These are phyloP conservation scores for Cyamopsis tetragonoloba DNA, from an alignment of 306 rosid genomes.

Conservation along the genomic window DNA sequence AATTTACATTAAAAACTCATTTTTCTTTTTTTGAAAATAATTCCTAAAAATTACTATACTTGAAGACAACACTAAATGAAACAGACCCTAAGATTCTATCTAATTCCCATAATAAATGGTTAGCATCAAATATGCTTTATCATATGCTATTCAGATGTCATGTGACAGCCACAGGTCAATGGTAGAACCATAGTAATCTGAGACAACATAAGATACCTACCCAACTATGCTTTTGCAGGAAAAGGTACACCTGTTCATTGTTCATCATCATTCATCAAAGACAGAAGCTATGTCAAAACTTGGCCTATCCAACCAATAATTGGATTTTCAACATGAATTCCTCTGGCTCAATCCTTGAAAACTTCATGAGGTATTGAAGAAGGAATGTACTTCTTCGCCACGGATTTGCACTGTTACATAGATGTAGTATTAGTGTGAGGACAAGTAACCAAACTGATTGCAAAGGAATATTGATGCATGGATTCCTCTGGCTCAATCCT, in stretches of 20 bases:
- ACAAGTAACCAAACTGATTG: background rate
- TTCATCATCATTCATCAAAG: background rate
- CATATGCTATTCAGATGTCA: background rate
- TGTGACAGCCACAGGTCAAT: background rate
- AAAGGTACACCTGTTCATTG: constrained; percentile 6
- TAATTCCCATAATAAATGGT: background rate
- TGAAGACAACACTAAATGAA: too few species aligned
- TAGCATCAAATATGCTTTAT: background rate
- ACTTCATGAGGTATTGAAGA: constrained; percentile 52
- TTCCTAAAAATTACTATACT: too few species aligned
- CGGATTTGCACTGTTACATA: constrained; percentile 66
- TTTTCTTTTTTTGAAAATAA: too few species aligned
- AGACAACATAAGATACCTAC: too few species aligned
- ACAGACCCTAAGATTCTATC: too few species aligned
- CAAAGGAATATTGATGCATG: background rate
- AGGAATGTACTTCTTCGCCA: constrained; percentile 65
- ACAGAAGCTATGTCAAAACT: constrained; percentile 22
- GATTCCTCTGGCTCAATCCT: constrained; percentile 22
- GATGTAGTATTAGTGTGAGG: background rate
- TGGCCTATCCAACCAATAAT: constrained; percentile 33
- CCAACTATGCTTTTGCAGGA: constrained; percentile 8
- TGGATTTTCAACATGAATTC: constrained; percentile 20
- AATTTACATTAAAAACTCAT: too few species aligned
- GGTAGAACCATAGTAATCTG: background rate
- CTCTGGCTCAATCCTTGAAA: constrained; percentile 35